phyloP scores from a whole-genome alignment of 2,329 filamentous ascomycete genomes.

The Apiospora phragmitis region DNA sequence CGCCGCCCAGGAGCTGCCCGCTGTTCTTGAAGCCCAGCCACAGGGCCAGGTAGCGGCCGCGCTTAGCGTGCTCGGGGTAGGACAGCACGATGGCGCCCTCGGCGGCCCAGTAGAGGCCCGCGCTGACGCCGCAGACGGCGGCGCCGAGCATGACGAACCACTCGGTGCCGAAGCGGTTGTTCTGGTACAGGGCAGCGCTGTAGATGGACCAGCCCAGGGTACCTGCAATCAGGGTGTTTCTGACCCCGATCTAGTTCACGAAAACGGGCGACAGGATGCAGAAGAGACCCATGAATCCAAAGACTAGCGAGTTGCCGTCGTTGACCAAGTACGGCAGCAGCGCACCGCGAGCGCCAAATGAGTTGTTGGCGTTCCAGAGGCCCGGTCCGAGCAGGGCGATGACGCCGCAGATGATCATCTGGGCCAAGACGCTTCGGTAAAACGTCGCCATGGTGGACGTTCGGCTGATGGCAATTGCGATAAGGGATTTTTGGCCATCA shows the following conservation, averaged over 20 bases:
- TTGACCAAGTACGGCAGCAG: slow-evolving; percentile 68
- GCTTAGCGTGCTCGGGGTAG: slow-evolving; percentile 70
- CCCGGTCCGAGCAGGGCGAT: slow-evolving; percentile 71
- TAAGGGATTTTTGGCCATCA: not conserved
- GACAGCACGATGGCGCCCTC: slow-evolving; percentile 72
- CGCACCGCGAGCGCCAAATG: slow-evolving; percentile 68
- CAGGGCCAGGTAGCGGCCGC: slow-evolving; percentile 65
- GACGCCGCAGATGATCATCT: slow-evolving; percentile 69
- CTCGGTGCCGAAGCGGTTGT: slow-evolving; percentile 68
- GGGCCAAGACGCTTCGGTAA: slow-evolving; percentile 72
- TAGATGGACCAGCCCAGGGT: slow-evolving; percentile 72
- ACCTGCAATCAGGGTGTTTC: slow-evolving; percentile 69
- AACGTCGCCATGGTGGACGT: slow-evolving; percentile 54
- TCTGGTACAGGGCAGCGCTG: slow-evolving; percentile 70
- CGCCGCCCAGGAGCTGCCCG: slow-evolving; percentile 71
- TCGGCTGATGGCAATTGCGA: no score
- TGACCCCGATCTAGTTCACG: slow-evolving; percentile 69
- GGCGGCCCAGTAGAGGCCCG: slow-evolving; percentile 74
- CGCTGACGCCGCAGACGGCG: slow-evolving; percentile 67
- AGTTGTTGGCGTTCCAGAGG: slow-evolving; percentile 75
- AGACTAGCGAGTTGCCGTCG: slow-evolving; percentile 69
- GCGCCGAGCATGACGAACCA: slow-evolving; percentile 72
- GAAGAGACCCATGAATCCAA: slow-evolving; percentile 71
- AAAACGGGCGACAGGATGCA: slow-evolving; percentile 66
- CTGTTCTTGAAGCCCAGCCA: slow-evolving; percentile 62